Conservation (phyloP, 2,329 filamentous ascomycete species). For the Coleophoma crateriformis region DNA sequence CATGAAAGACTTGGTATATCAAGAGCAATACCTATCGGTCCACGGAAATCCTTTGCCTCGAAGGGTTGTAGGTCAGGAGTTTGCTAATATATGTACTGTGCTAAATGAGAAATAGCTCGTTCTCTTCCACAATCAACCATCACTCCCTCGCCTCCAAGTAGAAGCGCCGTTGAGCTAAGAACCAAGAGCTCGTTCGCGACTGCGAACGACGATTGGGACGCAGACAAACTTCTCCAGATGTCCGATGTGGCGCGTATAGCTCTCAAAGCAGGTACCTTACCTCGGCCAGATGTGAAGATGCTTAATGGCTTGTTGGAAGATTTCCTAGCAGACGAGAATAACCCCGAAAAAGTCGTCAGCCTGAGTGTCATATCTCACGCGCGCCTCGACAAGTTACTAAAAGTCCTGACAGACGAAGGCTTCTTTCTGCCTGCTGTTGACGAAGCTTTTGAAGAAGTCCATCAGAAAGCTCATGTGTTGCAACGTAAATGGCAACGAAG, state of each 20-base stretch:
- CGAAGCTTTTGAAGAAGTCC: not conserved
- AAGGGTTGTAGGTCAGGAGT: not conserved
- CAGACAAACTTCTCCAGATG: not conserved
- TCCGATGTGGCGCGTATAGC: not conserved
- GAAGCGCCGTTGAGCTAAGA: not conserved
- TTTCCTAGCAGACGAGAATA: not conserved
- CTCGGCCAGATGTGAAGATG: not conserved
- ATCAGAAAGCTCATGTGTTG: slow-evolving; percentile 1
- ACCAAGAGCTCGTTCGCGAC: not conserved
- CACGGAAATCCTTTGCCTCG: not conserved
- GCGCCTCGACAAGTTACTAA: slow-evolving; percentile 5
- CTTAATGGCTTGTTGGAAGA: not conserved
- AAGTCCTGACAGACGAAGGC: slow-evolving; percentile 1
- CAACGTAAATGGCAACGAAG: slow-evolving; percentile 2
- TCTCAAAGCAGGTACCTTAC: not conserved
- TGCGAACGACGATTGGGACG: not conserved
- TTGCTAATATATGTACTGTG: not conserved
- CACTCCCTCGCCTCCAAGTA: not conserved
- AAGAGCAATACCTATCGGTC: not conserved
- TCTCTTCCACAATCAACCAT: not conserved
- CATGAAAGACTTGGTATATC: not conserved
- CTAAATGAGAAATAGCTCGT: not conserved
- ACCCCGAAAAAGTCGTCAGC: not conserved
- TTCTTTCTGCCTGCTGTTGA: not conserved
- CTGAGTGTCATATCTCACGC: slow-evolving; percentile 3